phyloP scores from a whole-genome alignment of 2,329 filamentous ascomycete genomes.

The Monosporascus sp. region DNA sequence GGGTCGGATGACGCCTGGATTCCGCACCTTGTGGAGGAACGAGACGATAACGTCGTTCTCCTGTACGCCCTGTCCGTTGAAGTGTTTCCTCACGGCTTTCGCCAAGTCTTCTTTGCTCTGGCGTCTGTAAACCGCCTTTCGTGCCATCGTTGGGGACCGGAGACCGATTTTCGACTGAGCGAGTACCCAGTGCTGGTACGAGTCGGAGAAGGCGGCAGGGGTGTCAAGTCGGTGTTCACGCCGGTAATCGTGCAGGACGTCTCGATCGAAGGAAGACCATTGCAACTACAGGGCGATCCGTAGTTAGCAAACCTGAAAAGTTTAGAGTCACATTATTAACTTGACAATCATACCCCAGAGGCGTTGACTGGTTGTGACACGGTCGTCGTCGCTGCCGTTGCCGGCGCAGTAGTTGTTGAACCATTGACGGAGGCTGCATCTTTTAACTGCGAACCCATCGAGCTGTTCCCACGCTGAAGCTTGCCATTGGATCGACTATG shows the following conservation, averaged over 20 bases:
- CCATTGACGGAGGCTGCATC: slow-evolving; percentile 36
- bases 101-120: slow-evolving; percentile 71
- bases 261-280: slow-evolving; percentile 64
- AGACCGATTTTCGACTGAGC: slow-evolving; percentile 60
- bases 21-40: slow-evolving; percentile 66
- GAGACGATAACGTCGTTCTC: slow-evolving; percentile 82
- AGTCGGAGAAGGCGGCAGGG: slow-evolving; percentile 63
- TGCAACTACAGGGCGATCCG: slow-evolving; percentile 40
- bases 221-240: slow-evolving; percentile 67
- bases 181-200: slow-evolving; percentile 58
- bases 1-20: slow-evolving; percentile 42
- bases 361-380: slow-evolving; percentile 17
- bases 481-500: slow-evolving; percentile 42
- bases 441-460: slow-evolving; percentile 42
- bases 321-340: slow-evolving; percentile 1
- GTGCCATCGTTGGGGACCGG: slow-evolving; percentile 71
- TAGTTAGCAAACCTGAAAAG: slow-evolving; percentile 10
- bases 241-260: slow-evolving; percentile 69
- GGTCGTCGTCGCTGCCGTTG: slow-evolving; percentile 8
- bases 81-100: slow-evolving; percentile 71
- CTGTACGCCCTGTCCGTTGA: slow-evolving; percentile 72
- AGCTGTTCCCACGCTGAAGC: slow-evolving; percentile 51
- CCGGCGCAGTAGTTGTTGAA: slow-evolving; percentile 9
- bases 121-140: slow-evolving; percentile 57
- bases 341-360: slow-evolving; percentile 20